Base-by-base conservation (phyloP, 306 rosid species). In the Albizia julibrissin region DNA sequence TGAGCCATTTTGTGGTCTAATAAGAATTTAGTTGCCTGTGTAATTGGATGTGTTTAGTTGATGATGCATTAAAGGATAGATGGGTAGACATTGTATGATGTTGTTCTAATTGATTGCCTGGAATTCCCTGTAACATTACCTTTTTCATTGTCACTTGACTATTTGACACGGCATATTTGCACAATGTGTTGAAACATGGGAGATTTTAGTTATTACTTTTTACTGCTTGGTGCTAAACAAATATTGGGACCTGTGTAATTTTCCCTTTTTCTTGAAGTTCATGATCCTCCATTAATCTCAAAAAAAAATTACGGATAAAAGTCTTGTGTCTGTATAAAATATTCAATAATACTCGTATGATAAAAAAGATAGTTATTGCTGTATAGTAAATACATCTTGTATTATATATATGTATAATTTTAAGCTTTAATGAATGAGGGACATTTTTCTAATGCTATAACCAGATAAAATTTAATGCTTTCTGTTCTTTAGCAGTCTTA, bases 1-100 rank as follows among this genome's bases (percentile, higher is more conserved):
- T 26, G 82, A 77, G 76, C 79, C 34, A 59, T 75, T 52, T n/a
- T 18, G n/a, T 69, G 69, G 62, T 22, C 54, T 56, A 50, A 72
- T 80, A 49, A 65, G 58, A 76, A 61, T 68, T 74, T 64, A 24
- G 37, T 71, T 15, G 79, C 44, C 46, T 62, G 24, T 40, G 44
- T 22, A 71, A 33, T n/a, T 46, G 82, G 27, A 26, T 24, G 43
- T 65, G 14, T 43, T 73, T 22, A 40, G 34, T 34, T 7, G 46
- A 56, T 10, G 34, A 34, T 52, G 50, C 42, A 77, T 74, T 77
- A 33, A 33, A 46, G 22, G 50, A 50, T 54, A 29, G 16, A 52
- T 75, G 24, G 70, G 61, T 39, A 69, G 49, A 16, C 64, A 37
- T 61, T n/a, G 39, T 61, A 37, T 71, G 34, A 62, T 71, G 26